Conservation (phyloP, 768 basidiomycete genomes). For the Leccinum obscurum region DNA sequence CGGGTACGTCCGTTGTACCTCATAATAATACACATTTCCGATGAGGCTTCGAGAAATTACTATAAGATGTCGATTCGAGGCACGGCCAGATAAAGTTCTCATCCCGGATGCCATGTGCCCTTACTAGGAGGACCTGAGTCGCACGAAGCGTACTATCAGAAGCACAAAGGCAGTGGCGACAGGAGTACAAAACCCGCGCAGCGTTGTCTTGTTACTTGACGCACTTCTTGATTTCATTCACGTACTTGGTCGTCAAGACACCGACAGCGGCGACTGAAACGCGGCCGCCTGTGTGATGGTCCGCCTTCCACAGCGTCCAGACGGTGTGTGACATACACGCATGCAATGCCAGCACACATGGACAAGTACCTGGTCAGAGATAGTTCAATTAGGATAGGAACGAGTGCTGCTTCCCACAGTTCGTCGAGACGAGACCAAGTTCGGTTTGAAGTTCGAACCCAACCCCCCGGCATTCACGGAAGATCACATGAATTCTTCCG, state of each 20-base stretch:
- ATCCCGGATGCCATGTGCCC: background rate
- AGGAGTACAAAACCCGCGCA: background rate
- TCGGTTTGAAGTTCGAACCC: background rate
- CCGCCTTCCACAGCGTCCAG: background rate
- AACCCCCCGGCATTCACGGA: background rate
- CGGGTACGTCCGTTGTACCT: background rate
- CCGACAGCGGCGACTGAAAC: background rate
- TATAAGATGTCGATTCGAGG: background rate
- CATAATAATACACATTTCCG: background rate
- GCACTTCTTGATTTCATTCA: constrained; percentile 10
- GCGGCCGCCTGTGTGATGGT: background rate
- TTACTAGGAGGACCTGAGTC: background rate
- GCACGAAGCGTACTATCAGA: background rate
- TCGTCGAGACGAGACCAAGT: background rate
- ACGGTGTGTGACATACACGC: background rate
- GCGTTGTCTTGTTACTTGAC: background rate
- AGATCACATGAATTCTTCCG: background rate
- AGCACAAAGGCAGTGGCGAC: background rate
- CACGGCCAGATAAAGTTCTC: background rate
- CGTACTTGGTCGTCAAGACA: constrained; percentile 5
- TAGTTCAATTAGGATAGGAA: background rate
- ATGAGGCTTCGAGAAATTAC: background rate
- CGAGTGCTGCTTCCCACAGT: background rate
- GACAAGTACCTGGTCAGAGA: background rate
- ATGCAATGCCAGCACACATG: background rate